These are phyloP conservation scores for Corchorus capsularis DNA, from an alignment of 345 rosid species.

Conservation along the genomic window DNA sequence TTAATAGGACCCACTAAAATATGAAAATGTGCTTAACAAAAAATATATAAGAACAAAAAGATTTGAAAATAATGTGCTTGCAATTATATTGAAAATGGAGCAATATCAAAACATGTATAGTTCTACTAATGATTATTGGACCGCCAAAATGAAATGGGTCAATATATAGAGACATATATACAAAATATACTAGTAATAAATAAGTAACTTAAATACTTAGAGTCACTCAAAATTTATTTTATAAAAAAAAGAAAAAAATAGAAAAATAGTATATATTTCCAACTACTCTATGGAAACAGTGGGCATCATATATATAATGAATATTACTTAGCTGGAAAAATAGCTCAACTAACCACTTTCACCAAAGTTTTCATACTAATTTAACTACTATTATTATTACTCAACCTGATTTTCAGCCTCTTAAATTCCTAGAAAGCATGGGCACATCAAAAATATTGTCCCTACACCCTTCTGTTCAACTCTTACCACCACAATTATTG, in stretches of 20 bases:
- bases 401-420: constrained; percentile 33
- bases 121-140: constrained; percentile 1
- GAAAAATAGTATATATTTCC: not conserved
- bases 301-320: not conserved
- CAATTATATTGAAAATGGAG: not conserved
- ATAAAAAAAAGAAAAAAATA: not conserved
- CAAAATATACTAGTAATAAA: not conserved
- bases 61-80: not conserved
- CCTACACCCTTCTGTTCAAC: constrained; percentile 9
- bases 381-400: constrained; percentile 9
- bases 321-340: constrained; percentile 25
- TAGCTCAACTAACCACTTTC: constrained; percentile 25
- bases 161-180: not conserved
- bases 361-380: constrained; percentile 2
- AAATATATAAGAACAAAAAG: not conserved
- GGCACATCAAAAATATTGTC: constrained; percentile 1
- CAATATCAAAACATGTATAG: not conserved
- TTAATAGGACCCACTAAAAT: not conserved
- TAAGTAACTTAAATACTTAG: no score
- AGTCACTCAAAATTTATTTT: not conserved
- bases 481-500: constrained; percentile 4
- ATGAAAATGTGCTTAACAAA: not conserved
- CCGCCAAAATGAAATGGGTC: constrained; percentile 4
- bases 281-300: not conserved
- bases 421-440: constrained; percentile 27